A percentile compares a stretch with the other conserved stretches of the same genome.
Evolutionary conservation across 2,329 filamentous ascomycete genomes (phyloP).

Genomic region (Penicillium decumbens): DNA sequence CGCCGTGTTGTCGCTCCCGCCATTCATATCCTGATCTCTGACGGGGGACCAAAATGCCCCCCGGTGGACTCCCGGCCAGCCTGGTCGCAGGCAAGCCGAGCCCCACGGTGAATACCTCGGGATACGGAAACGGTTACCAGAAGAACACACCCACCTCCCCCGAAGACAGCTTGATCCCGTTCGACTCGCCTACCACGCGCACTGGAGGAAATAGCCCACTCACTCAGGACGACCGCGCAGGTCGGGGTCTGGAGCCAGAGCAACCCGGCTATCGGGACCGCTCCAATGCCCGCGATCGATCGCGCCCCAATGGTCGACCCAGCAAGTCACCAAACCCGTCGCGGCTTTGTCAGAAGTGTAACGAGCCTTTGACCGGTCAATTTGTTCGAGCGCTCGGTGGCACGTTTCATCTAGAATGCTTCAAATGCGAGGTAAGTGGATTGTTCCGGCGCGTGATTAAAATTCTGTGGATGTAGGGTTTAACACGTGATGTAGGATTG

Average conservation of each 20-base stretch:
- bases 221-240: constrained; percentile 29
- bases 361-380: constrained; percentile 81
- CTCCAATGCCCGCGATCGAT: constrained; percentile 33
- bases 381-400: constrained; percentile 91
- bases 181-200: constrained; percentile 35
- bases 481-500: constrained; percentile 65
- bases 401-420: constrained; percentile 96
- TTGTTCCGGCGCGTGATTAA: background rate
- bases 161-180: constrained; percentile 33
- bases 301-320: constrained; percentile 35
- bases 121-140: constrained; percentile 34
- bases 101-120: constrained; percentile 35
- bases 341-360: constrained; percentile 77
- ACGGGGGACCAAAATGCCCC: constrained; percentile 38
- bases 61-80: constrained; percentile 42
- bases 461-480: background rate
- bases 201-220: constrained; percentile 24
- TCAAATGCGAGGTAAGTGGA: constrained; percentile 80
- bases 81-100: constrained; percentile 42
- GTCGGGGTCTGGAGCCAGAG: constrained; percentile 33
- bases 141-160: constrained; percentile 41
- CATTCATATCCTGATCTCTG: constrained; percentile 13
- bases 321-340: constrained; percentile 37
- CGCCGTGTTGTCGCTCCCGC: constrained; percentile 3
- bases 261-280: constrained; percentile 31